Evolutionary conservation across 768 basidiomycete genomes (phyloP).

Genomic region (Tulasnella sp.): DNA sequence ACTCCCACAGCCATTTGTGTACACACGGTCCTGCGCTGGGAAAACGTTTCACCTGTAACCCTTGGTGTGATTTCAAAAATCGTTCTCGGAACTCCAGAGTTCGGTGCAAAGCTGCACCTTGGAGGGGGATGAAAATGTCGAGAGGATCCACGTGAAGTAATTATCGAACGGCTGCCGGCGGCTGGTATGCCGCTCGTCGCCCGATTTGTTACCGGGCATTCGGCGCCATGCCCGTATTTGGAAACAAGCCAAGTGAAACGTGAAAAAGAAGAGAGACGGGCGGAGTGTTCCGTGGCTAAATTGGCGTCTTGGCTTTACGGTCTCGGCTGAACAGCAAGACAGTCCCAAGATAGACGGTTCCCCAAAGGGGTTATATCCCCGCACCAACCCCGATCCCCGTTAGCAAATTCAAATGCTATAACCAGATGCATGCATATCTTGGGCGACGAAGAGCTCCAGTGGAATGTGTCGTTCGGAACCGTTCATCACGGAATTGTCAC

Average conservation of each 20-base stretch:
- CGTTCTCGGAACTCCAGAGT: background rate
- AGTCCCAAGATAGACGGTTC: background rate
- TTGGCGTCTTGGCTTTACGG: background rate
- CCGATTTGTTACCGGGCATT: slow-evolving; percentile 1
- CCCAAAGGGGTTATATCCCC: background rate
- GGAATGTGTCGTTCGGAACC: no score
- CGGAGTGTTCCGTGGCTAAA: background rate
- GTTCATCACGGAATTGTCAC: no score
- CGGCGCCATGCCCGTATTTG: background rate
- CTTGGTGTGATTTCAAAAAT: background rate
- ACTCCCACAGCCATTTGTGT: background rate
- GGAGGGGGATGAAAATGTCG: background rate
- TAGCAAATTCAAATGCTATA: background rate
- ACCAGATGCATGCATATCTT: background rate
- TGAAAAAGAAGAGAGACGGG: background rate
- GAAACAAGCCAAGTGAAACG: background rate
- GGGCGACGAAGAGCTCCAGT: no score
- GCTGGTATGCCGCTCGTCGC: background rate
- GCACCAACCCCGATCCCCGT: background rate
- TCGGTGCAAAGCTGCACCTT: background rate
- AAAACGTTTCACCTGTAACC: background rate
- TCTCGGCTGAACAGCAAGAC: background rate
- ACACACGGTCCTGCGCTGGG: background rate
- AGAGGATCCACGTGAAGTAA: background rate
- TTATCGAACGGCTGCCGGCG: background rate